These are phyloP conservation scores for Citropsis articulata DNA, from an alignment of 345 rosid species.

Conservation along the genomic window DNA sequence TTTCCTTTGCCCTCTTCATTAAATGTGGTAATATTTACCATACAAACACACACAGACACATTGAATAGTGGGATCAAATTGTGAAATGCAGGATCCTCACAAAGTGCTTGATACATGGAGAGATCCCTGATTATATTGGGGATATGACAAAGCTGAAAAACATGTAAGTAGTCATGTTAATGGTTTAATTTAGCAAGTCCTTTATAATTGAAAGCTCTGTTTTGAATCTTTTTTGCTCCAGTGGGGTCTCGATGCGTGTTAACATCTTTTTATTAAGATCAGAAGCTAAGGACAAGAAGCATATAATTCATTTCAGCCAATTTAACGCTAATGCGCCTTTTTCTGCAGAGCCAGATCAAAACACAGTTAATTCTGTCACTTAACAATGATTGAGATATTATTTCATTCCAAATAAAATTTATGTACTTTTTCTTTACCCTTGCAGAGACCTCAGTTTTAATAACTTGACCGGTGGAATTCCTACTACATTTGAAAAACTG, in stretches of 20 bases:
- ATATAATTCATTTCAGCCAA: not conserved
- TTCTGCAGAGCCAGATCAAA: conserved; percentile 5
- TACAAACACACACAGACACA: not conserved
- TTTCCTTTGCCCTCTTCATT: not conserved
- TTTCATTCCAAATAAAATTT: not conserved
- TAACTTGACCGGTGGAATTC: conserved; percentile 66
- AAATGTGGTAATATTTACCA: not conserved
- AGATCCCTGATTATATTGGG: conserved; percentile 62
- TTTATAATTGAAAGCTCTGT: not conserved
- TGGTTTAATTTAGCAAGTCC: not conserved
- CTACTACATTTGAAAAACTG: conserved; percentile 43
- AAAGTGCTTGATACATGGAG: conserved; percentile 57
- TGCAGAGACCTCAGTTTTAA: conserved; percentile 89
- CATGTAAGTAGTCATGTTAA: conserved; percentile 48
- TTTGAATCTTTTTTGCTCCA: not conserved
- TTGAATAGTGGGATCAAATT: not conserved
- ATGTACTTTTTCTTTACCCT: not conserved
- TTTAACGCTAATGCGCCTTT: not conserved
- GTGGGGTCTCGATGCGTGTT: not conserved
- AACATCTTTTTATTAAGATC: not conserved
- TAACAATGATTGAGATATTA: not conserved
- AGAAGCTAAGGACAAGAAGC: not conserved
- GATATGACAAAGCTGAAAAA: conserved; percentile 55
- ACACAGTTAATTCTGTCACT: not conserved
- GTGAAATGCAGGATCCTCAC: conserved; percentile 53